phyloP scores from a whole-genome alignment of 306 rosid genomes.

The Prunus mira region DNA sequence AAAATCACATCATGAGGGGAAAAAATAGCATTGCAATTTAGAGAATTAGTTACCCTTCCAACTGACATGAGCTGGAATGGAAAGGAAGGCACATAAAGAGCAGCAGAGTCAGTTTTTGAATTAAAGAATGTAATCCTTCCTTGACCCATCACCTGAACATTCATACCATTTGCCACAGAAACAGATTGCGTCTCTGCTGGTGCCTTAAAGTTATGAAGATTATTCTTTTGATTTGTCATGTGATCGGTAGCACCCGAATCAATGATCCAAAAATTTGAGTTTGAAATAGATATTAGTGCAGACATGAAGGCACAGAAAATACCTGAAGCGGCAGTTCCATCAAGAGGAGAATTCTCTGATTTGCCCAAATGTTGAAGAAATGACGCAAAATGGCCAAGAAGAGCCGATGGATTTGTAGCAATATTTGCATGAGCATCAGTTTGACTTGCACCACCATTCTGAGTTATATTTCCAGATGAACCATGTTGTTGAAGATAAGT shows the following conservation, averaged over 20 bases:
- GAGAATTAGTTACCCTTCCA: not conserved
- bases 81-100: not conserved
- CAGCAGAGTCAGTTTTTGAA: not conserved
- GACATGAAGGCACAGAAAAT: not conserved
- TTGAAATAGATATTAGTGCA: not conserved
- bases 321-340: not conserved
- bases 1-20: not conserved
- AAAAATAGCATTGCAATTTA: not conserved
- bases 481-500: not conserved
- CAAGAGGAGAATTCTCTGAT: not conserved
- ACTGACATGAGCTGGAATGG: not conserved
- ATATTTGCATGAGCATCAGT: no score
- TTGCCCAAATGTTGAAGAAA: not conserved
- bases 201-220: not conserved
- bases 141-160: not conserved
- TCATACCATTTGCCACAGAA: not conserved
- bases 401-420: no score
- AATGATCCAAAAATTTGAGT: not conserved
- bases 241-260: not conserved
- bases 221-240: not conserved
- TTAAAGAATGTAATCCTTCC: not conserved
- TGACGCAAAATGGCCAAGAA: no score
- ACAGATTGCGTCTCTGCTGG: not conserved
- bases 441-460: no score
- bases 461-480: no score